Percentiles rank a stretch among this genome's conserved stretches.
These are phyloP conservation scores for Podospora australis DNA, from an alignment of 495 filamentous ascomycete genomes.

Conservation along the genomic window DNA sequence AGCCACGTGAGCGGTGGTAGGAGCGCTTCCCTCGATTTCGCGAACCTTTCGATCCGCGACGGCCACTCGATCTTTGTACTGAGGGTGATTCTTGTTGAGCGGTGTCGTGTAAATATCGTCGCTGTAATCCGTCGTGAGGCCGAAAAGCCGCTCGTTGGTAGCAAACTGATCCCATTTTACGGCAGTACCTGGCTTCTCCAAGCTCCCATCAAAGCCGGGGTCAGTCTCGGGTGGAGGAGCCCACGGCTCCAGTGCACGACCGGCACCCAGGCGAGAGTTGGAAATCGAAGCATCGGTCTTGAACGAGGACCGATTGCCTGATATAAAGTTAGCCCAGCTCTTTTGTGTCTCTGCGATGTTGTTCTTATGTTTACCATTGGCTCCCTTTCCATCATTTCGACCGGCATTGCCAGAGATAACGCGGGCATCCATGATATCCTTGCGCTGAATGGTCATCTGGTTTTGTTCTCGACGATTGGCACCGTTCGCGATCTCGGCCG, in stretches of 20 bases:
- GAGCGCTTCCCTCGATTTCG: constrained; percentile 72
- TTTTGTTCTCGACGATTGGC: constrained; percentile 36
- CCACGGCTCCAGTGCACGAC: constrained; percentile 81
- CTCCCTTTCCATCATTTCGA: constrained; percentile 43
- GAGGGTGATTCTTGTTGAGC: constrained; percentile 74
- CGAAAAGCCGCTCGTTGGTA: constrained; percentile 79
- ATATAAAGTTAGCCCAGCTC: background rate
- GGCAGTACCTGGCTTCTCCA: no score
- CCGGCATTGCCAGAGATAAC: constrained; percentile 44
- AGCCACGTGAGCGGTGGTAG: constrained; percentile 70
- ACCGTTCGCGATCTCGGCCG: constrained; percentile 39
- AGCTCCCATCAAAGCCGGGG: constrained; percentile 58
- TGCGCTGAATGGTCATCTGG: constrained; percentile 73
- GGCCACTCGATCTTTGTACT: constrained; percentile 68
- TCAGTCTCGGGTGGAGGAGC: constrained; percentile 59
- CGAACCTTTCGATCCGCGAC: constrained; percentile 77
- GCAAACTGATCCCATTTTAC: constrained; percentile 99
- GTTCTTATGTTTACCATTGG: constrained; percentile 61
- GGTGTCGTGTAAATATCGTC: constrained; percentile 91
- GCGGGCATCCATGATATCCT: constrained; percentile 64
- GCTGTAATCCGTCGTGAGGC: constrained; percentile 78
- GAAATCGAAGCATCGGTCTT: constrained; percentile 88
- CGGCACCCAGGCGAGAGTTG: constrained; percentile 56
- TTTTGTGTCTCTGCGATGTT: background rate
- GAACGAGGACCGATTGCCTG: constrained; percentile 53